Evolutionary conservation across 495 filamentous ascomycete species (phyloP).

Genomic region (Aspergillus nanangensis): DNA sequence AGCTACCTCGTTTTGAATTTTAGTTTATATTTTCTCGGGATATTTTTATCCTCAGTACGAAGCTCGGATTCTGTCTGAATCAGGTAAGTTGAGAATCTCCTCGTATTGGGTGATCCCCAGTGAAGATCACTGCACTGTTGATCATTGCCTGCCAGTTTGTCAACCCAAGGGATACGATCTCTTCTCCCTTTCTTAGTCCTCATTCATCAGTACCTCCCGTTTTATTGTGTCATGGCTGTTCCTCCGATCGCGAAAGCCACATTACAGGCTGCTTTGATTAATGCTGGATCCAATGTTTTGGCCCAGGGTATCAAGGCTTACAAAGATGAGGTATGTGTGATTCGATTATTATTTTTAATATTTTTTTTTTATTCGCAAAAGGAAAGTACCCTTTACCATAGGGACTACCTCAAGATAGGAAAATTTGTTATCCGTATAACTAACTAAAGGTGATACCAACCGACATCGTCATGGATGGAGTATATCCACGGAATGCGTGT

Average conservation of each 20-base stretch:
- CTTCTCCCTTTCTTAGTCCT: neutral
- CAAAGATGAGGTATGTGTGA: slow-evolving; percentile 45
- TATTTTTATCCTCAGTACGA: too few relatives aligned
- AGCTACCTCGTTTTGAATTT: neutral
- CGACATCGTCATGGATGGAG: slow-evolving; percentile 6
- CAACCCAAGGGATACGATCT: neutral
- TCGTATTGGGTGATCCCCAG: neutral
- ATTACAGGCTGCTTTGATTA: slow-evolving; percentile 62
- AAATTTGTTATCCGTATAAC: too few relatives aligned
- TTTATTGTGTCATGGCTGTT: slow-evolving; percentile 14
- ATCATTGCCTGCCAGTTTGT: neutral
- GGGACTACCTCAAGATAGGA: too few relatives aligned
- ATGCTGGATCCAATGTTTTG: slow-evolving; percentile 66
- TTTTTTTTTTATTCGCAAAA: too few relatives aligned
- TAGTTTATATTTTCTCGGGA: neutral
- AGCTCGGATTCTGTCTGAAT: neutral
- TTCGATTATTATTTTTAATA: neutral
- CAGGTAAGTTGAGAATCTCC: neutral
- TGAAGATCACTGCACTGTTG: neutral
- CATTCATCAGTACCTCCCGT: neutral
- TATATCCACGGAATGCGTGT: neutral
- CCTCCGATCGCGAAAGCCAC: slow-evolving; percentile 60
- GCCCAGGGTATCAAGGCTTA: slow-evolving; percentile 69
- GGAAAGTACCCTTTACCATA: too few relatives aligned
- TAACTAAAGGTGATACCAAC: too few relatives aligned